Percentiles rank a stretch among this genome's conserved stretches.
phyloP scores from a whole-genome alignment of 1,284 basidiomycete species.

The Trichosporon inkin region DNA sequence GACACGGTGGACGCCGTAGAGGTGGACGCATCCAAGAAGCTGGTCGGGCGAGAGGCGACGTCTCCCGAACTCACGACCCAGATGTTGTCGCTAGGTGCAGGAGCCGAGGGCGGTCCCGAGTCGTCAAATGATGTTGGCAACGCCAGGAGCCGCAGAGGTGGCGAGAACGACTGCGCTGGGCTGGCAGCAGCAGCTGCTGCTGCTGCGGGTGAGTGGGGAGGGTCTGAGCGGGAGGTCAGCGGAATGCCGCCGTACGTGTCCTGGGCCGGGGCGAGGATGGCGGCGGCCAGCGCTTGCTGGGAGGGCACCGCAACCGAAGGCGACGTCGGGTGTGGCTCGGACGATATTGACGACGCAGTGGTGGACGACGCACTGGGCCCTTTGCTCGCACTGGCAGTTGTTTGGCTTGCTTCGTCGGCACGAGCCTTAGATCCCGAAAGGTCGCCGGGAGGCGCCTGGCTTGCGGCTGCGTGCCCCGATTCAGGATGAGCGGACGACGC shows the following conservation, averaged over 20 bases:
- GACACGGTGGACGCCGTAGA: slow-evolving; percentile 2
- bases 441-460: neutral
- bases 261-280: slow-evolving; percentile 1
- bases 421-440: neutral
- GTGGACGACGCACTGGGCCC: slow-evolving; percentile 1
- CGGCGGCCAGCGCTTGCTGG: slow-evolving; percentile 7
- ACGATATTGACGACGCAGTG: slow-evolving; percentile 5
- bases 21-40: slow-evolving; percentile 8
- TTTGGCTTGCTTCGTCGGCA: slow-evolving; percentile 7
- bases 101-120: slow-evolving; percentile 33
- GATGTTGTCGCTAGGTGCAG: slow-evolving; percentile 16
- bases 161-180: neutral
- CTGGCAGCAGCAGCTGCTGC: neutral
- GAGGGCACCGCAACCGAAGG: slow-evolving; percentile 1
- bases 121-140: slow-evolving; percentile 20
- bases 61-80: slow-evolving; percentile 16
- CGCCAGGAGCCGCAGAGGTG: neutral
- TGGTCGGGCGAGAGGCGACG: neutral
- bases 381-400: slow-evolving; percentile 1
- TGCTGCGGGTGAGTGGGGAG: neutral
- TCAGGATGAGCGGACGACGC: neutral
- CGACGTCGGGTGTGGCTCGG: slow-evolving; percentile 3
- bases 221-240: slow-evolving; percentile 3
- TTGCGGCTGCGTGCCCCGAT: neutral
- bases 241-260: slow-evolving; percentile 7